A percentile compares a stretch with the other conserved stretches of the same genome.
These are phyloP conservation scores for Nannochloris sp. DNA, from an alignment of 139 green algal genomes.

Conservation along the genomic window DNA sequence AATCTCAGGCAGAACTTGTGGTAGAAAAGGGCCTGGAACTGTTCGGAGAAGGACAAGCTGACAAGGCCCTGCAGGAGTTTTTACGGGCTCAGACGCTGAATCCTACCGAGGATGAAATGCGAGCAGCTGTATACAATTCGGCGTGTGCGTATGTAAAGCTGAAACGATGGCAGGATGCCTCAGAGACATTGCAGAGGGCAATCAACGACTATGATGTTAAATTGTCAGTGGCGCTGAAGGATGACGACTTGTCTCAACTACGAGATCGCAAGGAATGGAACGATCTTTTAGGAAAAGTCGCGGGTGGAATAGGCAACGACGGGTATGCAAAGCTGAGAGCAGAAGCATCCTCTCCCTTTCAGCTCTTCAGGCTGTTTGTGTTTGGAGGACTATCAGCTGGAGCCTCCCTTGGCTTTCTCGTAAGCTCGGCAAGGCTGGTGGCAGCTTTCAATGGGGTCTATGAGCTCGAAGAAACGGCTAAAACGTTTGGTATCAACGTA, in stretches of 20 bases:
- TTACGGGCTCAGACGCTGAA: conserved; percentile 49
- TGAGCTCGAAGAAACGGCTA: conserved; percentile 57
- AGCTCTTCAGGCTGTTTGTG: conserved; percentile 64
- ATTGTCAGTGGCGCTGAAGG: conserved; percentile 66
- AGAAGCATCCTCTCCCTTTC: conserved; percentile 69
- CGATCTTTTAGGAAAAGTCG: conserved; percentile 42
- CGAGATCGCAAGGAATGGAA: conserved; percentile 78
- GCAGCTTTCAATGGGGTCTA: conserved; percentile 45
- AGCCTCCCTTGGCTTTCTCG: conserved; percentile 65
- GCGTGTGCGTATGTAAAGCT: conserved; percentile 73
- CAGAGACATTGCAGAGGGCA: conserved; percentile 52
- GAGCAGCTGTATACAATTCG: conserved; percentile 85
- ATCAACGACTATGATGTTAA: conserved; percentile 79
- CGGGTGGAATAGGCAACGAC: conserved; percentile 41
- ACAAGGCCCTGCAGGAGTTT: conserved; percentile 58
- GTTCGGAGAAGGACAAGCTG: conserved; percentile 29
- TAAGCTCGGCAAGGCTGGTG: conserved; percentile 57
- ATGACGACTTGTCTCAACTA: conserved; percentile 67
- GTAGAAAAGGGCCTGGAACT: conserved; percentile 38
- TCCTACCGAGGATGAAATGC: conserved; percentile 72
- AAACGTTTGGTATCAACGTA: conserved; percentile 78
- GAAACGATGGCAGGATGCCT: conserved; percentile 64
- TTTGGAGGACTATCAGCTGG: conserved; percentile 57
- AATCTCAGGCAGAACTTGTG: conserved; percentile 48
- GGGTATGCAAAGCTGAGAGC: conserved; percentile 45